Percentiles rank a stretch among this genome's conserved stretches.
These are phyloP conservation scores for Amylocystis lapponica DNA, from an alignment of 768 basidiomycete species.

Conservation along the genomic window DNA sequence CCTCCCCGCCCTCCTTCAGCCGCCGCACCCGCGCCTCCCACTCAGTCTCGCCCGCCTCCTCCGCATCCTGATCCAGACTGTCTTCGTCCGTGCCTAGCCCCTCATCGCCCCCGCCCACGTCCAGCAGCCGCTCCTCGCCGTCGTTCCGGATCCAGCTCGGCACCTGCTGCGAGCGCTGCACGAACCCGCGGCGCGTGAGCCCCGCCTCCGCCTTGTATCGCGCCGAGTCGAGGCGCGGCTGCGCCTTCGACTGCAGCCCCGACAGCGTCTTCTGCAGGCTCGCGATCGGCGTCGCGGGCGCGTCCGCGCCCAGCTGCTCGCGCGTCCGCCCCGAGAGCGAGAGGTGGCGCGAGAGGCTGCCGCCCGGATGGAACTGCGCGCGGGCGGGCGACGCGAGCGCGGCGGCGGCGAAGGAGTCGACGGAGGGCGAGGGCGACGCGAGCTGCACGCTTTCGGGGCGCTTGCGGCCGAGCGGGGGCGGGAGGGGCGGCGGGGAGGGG, in stretches of 20 bases:
- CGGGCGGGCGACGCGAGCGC: constrained; percentile 12
- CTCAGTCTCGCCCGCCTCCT: constrained; percentile 11
- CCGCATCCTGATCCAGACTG: constrained; percentile 8
- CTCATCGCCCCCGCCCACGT: constrained; percentile 28
- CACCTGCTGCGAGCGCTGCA: constrained; percentile 29
- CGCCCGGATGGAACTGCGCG: constrained; percentile 9
- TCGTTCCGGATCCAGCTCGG: constrained; percentile 25
- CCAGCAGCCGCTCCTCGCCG: constrained; percentile 34
- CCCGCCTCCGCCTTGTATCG: constrained; percentile 72
- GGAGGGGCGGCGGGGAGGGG: constrained; percentile 30
- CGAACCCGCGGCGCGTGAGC: constrained; percentile 53
- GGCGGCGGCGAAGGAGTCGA: constrained; percentile 4
- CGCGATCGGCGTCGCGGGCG: constrained; percentile 25
- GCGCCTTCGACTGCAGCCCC: constrained; percentile 33
- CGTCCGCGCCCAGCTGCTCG: constrained; percentile 9
- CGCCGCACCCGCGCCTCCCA: constrained; percentile 11
- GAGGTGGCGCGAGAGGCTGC: constrained; percentile 30
- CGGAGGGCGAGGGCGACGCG: constrained; percentile 10
- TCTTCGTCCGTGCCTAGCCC: constrained; percentile 14
- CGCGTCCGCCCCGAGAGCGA: constrained; percentile 27
- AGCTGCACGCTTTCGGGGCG: constrained; percentile 66
- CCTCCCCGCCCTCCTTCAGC: constrained; percentile 30
- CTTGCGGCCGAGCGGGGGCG: constrained; percentile 42
- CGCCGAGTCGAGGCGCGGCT: constrained; percentile 56
- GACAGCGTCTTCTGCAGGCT: constrained; percentile 40